Evolutionary conservation across 1,284 basidiomycete species (phyloP).

Genomic region (Leccinum colubrinum): DNA sequence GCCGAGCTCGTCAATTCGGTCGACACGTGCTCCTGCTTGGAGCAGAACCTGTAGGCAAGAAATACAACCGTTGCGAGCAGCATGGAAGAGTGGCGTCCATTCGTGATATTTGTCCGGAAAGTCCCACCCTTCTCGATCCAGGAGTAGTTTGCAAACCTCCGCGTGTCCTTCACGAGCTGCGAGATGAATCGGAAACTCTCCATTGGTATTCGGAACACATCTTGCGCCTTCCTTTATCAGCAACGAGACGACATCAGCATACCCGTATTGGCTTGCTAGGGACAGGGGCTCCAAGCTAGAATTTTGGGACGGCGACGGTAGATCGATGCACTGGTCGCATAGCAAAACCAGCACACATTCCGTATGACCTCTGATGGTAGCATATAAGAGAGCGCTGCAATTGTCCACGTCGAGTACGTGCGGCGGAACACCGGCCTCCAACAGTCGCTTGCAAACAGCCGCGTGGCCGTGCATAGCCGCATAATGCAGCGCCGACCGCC

Average conservation of each 20-base stretch:
- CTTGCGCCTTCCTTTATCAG: constrained; percentile 75
- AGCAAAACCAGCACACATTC: constrained; percentile 81
- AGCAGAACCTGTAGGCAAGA: constrained; percentile 80
- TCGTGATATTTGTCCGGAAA: constrained; percentile 94
- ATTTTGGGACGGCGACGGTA: constrained; percentile 41
- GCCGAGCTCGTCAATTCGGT: constrained; percentile 81
- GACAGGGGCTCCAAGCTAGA: constrained; percentile 86
- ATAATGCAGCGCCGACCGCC: constrained; percentile 93
- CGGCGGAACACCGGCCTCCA: constrained; percentile 67
- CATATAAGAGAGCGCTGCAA: constrained; percentile 91
- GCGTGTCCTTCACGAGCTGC: constrained; percentile 95
- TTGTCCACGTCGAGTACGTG: constrained; percentile 89
- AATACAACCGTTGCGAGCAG: constrained; percentile 85
- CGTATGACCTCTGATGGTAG: constrained; percentile 84
- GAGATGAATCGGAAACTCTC: constrained; percentile 96
- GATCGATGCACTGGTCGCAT: constrained; percentile 56
- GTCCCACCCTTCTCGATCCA: constrained; percentile 80
- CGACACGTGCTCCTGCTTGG: constrained; percentile 74
- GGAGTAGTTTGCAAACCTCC: constrained; percentile 79
- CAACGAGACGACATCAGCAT: constrained; percentile 75
- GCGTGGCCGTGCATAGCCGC: constrained; percentile 92
- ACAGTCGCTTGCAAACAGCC: constrained; percentile 72
- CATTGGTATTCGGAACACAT: constrained; percentile 87
- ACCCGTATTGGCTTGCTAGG: constrained; percentile 88
- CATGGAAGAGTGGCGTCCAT: constrained; percentile 98